Evolutionary conservation across 805 yeast species (phyloP).

Genomic region (Zygotorulaspora florentina): DNA sequence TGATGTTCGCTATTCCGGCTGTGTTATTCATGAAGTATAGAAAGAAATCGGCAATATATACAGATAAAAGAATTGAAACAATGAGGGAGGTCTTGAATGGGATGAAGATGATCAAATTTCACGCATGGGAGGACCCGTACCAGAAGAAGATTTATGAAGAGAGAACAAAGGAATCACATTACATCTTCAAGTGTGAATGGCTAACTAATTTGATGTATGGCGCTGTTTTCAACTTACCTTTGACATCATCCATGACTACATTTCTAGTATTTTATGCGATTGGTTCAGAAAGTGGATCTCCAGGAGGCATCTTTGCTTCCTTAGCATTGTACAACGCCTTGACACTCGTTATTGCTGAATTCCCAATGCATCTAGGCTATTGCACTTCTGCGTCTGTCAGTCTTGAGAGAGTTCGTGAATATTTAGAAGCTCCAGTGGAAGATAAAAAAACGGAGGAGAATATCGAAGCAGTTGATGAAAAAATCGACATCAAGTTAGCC

Average conservation of each 20-base stretch:
- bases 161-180: constrained; percentile 54
- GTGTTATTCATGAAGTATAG: constrained; percentile 45
- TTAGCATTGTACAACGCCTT: constrained; percentile 55
- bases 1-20: constrained; percentile 41
- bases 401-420: constrained; percentile 44
- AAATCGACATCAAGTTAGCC: constrained; percentile 43
- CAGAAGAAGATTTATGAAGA: constrained; percentile 44
- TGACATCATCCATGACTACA: constrained; percentile 53
- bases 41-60: constrained; percentile 45
- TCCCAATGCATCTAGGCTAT: constrained; percentile 55
- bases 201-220: constrained; percentile 53
- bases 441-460: constrained; percentile 12
- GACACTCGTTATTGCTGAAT: constrained; percentile 52
- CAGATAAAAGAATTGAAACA: constrained; percentile 57
- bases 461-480: constrained; percentile 10
- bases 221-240: constrained; percentile 46
- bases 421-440: constrained; percentile 39
- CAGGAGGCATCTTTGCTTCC: constrained; percentile 63
- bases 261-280: constrained; percentile 42
- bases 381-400: constrained; percentile 52
- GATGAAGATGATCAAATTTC: constrained; percentile 67
- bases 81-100: constrained; percentile 56
- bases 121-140: constrained; percentile 85
- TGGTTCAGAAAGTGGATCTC: constrained; percentile 36
- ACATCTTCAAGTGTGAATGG: constrained; percentile 53